Percentiles rank a stretch among this genome's conserved stretches.
Evolutionary conservation across 2,329 filamentous ascomycete species (phyloP).

Genomic region (Cladophialophora immunda): DNA sequence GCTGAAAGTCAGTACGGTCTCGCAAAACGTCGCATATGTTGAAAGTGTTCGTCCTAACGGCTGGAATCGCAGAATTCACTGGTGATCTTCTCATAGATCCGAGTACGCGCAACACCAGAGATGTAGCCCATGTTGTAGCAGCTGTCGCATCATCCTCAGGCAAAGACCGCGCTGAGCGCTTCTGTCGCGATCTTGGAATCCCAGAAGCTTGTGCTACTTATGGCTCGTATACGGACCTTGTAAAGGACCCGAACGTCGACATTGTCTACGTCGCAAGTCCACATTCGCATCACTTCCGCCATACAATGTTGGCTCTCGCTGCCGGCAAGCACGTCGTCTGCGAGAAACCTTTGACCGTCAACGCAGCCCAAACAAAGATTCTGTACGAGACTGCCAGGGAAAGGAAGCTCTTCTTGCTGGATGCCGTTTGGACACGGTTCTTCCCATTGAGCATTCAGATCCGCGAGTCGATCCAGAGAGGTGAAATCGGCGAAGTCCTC

Average conservation of each 20-base stretch:
- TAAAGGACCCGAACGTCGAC: conserved; percentile 79
- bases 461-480: conserved; percentile 65
- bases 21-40: conserved; percentile 35
- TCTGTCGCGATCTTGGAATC: conserved; percentile 52
- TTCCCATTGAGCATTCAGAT: conserved; percentile 84
- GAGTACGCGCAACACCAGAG: conserved; percentile 71
- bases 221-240: conserved; percentile 82
- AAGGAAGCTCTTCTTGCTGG: conserved; percentile 82
- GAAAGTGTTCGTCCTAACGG: conserved; percentile 36
- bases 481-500: conserved; percentile 63
- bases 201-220: conserved; percentile 76
- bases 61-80: conserved; percentile 60
- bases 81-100: conserved; percentile 82
- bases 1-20: conserved; percentile 49
- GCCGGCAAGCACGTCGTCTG: conserved; percentile 88
- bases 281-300: conserved; percentile 92
- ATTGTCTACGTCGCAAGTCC: conserved; percentile 90
- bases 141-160: conserved; percentile 85
- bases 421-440: conserved; percentile 89
- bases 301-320: conserved; percentile 81
- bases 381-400: conserved; percentile 75
- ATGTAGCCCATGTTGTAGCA: conserved; percentile 78
- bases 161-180: conserved; percentile 71
- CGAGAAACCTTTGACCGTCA: conserved; percentile 90
- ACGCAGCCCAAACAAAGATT: conserved; percentile 76